Conservation (phyloP, 768 basidiomycete species). For the Leccinum aurantiacum region DNA sequence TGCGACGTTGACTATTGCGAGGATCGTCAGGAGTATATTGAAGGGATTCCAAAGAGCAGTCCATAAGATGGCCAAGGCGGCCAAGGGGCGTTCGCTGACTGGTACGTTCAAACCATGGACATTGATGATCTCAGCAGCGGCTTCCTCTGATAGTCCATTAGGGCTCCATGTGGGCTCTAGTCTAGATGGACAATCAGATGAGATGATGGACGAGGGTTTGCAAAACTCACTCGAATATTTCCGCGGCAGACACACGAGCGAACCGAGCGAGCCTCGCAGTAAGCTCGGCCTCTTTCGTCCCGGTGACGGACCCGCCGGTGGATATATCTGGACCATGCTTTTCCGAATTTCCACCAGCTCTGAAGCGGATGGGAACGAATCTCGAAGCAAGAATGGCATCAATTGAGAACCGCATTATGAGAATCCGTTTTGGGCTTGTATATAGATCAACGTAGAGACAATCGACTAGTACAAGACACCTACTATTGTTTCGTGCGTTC, state of each 20-base stretch:
- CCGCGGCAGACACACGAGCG: conserved; percentile 23
- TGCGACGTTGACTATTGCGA: conserved; percentile 34
- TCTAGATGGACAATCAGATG: conserved; percentile 13
- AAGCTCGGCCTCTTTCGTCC: conserved; percentile 23
- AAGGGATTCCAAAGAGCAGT: conserved; percentile 37
- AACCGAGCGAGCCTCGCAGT: conserved; percentile 26
- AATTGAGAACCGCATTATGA: conserved; percentile 25
- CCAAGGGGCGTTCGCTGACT: conserved; percentile 33
- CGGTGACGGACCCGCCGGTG: conserved; percentile 2
- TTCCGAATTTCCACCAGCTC: conserved; percentile 9
- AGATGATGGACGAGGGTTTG: neutral
- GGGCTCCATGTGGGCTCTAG: conserved; percentile 29
- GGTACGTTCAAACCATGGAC: conserved; percentile 30
- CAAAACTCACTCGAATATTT: conserved; percentile 27
- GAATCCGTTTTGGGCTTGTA: conserved; percentile 13
- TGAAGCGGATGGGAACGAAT: conserved; percentile 26
- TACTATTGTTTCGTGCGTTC: conserved; percentile 23
- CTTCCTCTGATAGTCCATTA: conserved; percentile 25
- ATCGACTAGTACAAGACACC: neutral
- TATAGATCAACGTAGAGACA: conserved; percentile 6
- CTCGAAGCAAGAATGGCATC: conserved; percentile 21
- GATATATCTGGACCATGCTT: conserved; percentile 29
- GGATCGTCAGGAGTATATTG: conserved; percentile 33
- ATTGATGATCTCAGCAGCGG: conserved; percentile 17
- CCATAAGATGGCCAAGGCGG: conserved; percentile 29